These are phyloP conservation scores for Mycena vulgaris DNA, from an alignment of 768 basidiomycete species.

Conservation along the genomic window DNA sequence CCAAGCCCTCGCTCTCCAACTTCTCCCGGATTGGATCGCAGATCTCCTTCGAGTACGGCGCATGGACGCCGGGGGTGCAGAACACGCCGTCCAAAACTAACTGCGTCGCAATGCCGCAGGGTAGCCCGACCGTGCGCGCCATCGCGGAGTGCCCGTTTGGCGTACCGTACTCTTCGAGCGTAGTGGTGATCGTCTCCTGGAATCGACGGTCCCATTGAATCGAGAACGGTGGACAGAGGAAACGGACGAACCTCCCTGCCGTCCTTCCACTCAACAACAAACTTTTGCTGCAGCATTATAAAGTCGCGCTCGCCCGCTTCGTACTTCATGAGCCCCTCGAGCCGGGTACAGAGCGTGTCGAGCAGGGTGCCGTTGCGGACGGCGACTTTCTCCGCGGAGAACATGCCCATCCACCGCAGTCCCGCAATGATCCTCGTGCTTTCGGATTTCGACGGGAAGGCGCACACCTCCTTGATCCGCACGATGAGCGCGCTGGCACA, in stretches of 20 bases:
- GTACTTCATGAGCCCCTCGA: conserved; percentile 95
- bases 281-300: conserved; percentile 98
- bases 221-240: neutral
- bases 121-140: conserved; percentile 92
- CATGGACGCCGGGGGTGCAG: conserved; percentile 82
- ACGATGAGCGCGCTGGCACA: conserved; percentile 73
- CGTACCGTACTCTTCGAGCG: conserved; percentile 90
- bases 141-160: conserved; percentile 88
- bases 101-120: conserved; percentile 94
- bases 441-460: conserved; percentile 82
- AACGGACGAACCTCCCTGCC: conserved; percentile 70
- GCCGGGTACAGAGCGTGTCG: conserved; percentile 91
- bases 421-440: conserved; percentile 87
- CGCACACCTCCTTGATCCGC: conserved; percentile 77
- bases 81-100: conserved; percentile 91
- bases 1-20: conserved; percentile 82
- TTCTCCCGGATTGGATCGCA: conserved; percentile 81
- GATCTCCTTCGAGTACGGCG: conserved; percentile 89
- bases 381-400: conserved; percentile 76
- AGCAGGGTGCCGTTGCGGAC: conserved; percentile 84
- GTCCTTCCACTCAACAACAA: conserved; percentile 90
- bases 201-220: conserved; percentile 14
- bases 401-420: conserved; percentile 93
- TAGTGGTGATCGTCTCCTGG: conserved; percentile 90
- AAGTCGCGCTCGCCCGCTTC: conserved; percentile 92